Evolutionary conservation across 352 stramenopile species (phyloP).

Genomic region (Lagenidium sp.): DNA sequence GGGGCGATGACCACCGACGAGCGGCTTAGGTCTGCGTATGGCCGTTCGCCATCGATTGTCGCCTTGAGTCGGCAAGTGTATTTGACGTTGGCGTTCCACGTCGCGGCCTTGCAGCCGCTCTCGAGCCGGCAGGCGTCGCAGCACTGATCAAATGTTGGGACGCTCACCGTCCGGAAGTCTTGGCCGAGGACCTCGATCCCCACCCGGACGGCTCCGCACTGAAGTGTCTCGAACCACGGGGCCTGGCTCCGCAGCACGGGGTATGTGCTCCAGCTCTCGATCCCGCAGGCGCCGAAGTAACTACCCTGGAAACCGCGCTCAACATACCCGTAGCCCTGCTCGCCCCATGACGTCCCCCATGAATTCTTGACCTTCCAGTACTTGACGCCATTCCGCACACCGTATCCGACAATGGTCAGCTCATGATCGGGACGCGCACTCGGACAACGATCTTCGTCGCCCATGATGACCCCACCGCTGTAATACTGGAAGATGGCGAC

Average conservation of each 20-base stretch:
- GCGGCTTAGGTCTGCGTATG: neutral
- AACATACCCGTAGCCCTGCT: slow-evolving; percentile 20
- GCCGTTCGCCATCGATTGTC: neutral
- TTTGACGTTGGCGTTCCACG: neutral
- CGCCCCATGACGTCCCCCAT: slow-evolving; percentile 18
- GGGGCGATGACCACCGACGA: neutral
- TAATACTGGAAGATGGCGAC: slow-evolving; percentile 6
- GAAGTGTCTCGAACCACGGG: neutral
- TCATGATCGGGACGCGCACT: slow-evolving; percentile 10
- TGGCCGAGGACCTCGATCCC: slow-evolving; percentile 1
- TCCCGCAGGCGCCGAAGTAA: slow-evolving; percentile 3
- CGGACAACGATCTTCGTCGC: neutral
- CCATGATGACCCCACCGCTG: slow-evolving; percentile 4
- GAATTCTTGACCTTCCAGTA: slow-evolving; percentile 33
- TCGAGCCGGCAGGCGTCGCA: neutral
- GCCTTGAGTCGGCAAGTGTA: neutral
- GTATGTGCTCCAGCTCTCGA: neutral
- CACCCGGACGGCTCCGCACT: neutral
- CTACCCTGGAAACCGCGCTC: slow-evolving; percentile 6
- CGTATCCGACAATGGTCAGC: slow-evolving; percentile 22
- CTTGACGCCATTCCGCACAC: slow-evolving; percentile 4
- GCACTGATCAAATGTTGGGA: neutral
- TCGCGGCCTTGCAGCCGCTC: neutral
- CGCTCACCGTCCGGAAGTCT: neutral
- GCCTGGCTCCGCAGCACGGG: neutral